Base-by-base conservation (phyloP, 2,329 filamentous ascomycete species). In the Alternaria angustiovoidea region DNA sequence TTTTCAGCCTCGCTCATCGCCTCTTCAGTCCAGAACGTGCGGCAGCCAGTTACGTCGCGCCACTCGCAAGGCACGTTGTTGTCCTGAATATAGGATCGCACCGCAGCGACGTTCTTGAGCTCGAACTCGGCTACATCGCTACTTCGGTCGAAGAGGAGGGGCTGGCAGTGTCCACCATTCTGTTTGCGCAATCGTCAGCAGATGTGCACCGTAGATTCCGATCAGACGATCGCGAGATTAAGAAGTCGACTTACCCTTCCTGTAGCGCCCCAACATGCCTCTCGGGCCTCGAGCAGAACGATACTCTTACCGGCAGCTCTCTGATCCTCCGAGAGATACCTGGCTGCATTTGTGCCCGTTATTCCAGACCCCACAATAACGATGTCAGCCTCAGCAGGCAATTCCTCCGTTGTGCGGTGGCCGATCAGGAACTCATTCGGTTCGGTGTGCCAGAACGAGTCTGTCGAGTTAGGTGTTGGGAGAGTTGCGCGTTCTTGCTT, bases 241-340 rank as follows among this genome's bases (percentile, higher is more conserved):
- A 18, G 18, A 16, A 14, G 26, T 49, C 3, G 39, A 69, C 87
- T 83, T 72, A 91, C 89, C 72, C 91, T 81, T n/a, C 91, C 91
- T 1, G 91, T 94, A n/a, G 91, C 91, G 18, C 91, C 91, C 86
- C 87, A 93, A 72, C 91, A 94, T 4, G 89, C 90, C 80, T 94
- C 91, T 69, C 91, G 84, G 14, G 91, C 91, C 78, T 94, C 91
- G 5, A 94, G 82, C 81, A 94, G 85, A 6, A 94, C 82, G 7
- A 93, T 85, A n/a, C 79, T 82, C 59, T 84, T 79, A 5, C 83
- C 81, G 39, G 79, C 71, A 36, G 77, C 68, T 59, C 76, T 64
- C 63, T 80, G 57, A 80, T 82, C 71, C 80, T 85, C 77, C 61
- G 72, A 62, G 52, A 92, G 81, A 71, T 87, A 88, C 64, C 87